A percentile compares a stretch with the other conserved stretches of the same genome.
Evolutionary conservation across 2,329 filamentous ascomycete species (phyloP).

Genomic region (Alternaria longipes): DNA sequence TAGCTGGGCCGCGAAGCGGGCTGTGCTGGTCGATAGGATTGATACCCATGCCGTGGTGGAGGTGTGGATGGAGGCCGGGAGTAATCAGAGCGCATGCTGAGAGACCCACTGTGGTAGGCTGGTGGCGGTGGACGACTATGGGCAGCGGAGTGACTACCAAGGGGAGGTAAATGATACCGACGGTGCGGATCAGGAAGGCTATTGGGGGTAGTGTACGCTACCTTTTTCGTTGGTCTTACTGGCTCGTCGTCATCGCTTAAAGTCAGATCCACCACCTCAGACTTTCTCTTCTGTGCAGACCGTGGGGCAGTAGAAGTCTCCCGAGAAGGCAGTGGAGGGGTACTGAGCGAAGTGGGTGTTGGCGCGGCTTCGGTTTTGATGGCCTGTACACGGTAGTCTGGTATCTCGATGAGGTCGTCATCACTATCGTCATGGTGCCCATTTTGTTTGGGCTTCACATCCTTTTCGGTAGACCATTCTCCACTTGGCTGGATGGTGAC

Average conservation of each 20-base stretch:
- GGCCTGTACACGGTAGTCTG: constrained; percentile 50
- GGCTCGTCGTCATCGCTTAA: constrained; percentile 59
- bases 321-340: constrained; percentile 58
- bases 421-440: constrained; percentile 54
- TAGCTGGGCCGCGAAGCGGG: constrained; percentile 31
- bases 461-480: constrained; percentile 69
- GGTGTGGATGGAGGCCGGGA: constrained; percentile 36
- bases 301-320: constrained; percentile 50
- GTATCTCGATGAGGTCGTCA: constrained; percentile 58
- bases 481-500: constrained; percentile 91
- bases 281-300: constrained; percentile 54
- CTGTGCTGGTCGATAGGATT: constrained; percentile 34
- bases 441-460: constrained; percentile 49
- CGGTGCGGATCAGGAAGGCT: constrained; percentile 45
- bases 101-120: constrained; percentile 23
- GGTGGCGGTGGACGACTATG: constrained; percentile 32
- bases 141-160: constrained; percentile 19
- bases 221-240: constrained; percentile 50
- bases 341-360: constrained; percentile 52
- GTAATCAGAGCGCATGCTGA: constrained; percentile 27
- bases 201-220: constrained; percentile 53
- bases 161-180: constrained; percentile 41
- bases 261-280: constrained; percentile 61
- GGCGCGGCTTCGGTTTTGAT: constrained; percentile 53
- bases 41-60: constrained; percentile 23